phyloP scores from a whole-genome alignment of 352 stramenopile species.

The Globisporangium radiosum region DNA sequence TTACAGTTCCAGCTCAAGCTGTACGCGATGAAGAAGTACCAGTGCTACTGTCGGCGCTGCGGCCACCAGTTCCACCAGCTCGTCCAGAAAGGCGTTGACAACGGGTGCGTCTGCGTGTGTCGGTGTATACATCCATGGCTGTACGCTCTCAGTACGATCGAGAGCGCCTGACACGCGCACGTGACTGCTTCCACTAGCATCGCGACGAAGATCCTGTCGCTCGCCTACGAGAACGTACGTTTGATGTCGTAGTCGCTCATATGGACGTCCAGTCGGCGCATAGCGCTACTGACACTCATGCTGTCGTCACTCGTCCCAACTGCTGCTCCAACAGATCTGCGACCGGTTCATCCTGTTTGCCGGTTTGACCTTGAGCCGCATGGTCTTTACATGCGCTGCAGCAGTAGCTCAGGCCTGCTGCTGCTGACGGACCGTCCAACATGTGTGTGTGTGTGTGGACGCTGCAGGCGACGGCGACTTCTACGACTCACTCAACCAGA shows the following conservation, averaged over 20 bases:
- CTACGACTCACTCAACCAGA: constrained; percentile 78
- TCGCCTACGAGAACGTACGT: constrained; percentile 78
- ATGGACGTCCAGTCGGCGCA: too few species aligned
- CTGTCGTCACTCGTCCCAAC: background rate
- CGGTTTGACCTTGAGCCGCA: constrained; percentile 20
- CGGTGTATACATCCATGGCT: too few species aligned
- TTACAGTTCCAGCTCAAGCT: constrained; percentile 78
- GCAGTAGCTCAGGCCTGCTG: too few species aligned
- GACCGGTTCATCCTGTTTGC: constrained; percentile 80
- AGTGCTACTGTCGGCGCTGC: constrained; percentile 58
- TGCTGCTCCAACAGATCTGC: constrained; percentile 42
- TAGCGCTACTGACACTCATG: too few species aligned
- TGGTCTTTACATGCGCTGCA: too few species aligned
- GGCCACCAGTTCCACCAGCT: constrained; percentile 63
- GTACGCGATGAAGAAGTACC: constrained; percentile 82
- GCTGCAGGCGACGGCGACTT: constrained; percentile 74
- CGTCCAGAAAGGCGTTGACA: constrained; percentile 85
- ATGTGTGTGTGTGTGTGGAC: background rate
- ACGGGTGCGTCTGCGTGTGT: constrained; percentile 39
- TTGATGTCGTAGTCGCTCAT: background rate
- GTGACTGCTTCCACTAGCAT: constrained; percentile 33
- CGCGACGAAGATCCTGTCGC: constrained; percentile 79
- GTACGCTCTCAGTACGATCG: background rate
- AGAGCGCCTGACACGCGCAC: background rate
- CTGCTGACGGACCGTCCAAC: too few species aligned